These are phyloP conservation scores for Morella rubra DNA, from an alignment of 306 rosid species.

Conservation along the genomic window DNA sequence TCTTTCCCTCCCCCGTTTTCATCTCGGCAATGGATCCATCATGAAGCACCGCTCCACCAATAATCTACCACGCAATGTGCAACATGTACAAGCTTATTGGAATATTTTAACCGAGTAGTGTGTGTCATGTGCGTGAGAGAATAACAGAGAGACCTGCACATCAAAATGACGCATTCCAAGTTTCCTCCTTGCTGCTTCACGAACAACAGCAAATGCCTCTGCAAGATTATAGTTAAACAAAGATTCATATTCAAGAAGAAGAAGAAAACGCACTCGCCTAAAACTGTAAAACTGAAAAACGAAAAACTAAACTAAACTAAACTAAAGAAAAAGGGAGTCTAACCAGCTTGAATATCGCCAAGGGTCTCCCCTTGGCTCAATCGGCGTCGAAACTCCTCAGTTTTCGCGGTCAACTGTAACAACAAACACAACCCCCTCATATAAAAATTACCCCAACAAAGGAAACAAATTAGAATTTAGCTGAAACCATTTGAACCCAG, in stretches of 20 bases:
- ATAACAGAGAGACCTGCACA: slow-evolving; percentile 68
- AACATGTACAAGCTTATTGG: slow-evolving; percentile 13
- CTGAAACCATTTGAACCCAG: background rate
- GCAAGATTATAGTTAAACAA: slow-evolving; percentile 23
- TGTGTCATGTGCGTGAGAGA: slow-evolving; percentile 6
- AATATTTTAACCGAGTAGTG: background rate
- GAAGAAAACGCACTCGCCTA: background rate
- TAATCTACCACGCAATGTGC: slow-evolving; percentile 52
- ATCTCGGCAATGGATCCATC: slow-evolving; percentile 98
- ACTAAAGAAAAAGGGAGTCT: too few species aligned
- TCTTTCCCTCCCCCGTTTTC: slow-evolving; percentile 98
- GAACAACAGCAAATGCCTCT: slow-evolving; percentile 98
- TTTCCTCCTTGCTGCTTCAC: slow-evolving; percentile 91
- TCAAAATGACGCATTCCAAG: slow-evolving; percentile 99
- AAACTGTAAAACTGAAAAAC: background rate
- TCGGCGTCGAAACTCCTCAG: slow-evolving; percentile 68
- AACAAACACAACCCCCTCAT: background rate
- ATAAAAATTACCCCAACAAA: background rate
- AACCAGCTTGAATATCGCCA: slow-evolving; percentile 92
- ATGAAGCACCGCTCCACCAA: slow-evolving; percentile 96
- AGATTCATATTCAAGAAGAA: background rate
- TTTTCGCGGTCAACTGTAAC: slow-evolving; percentile 59
- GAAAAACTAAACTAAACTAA: background rate
- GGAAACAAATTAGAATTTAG: background rate
- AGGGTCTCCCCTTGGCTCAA: slow-evolving; percentile 69